Evolutionary conservation across 2,329 filamentous ascomycete genomes (phyloP).

Genomic region (Ceratocystis variospora): DNA sequence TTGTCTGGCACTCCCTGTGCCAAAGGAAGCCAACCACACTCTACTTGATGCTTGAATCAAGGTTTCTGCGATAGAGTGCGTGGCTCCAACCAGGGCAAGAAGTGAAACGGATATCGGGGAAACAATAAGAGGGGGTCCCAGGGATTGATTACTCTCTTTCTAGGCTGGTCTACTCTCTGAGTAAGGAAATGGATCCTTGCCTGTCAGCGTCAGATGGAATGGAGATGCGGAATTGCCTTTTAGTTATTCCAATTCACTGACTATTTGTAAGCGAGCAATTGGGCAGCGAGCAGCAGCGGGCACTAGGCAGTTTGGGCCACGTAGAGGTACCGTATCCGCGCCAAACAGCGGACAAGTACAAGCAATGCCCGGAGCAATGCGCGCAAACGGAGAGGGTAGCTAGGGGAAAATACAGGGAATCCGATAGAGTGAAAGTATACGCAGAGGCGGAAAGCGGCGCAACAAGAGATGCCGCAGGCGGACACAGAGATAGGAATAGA

Average conservation of each 20-base stretch:
- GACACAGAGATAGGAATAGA: not conserved
- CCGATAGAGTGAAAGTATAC: not conserved
- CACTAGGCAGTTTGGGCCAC: not conserved
- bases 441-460: not conserved
- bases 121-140: not conserved
- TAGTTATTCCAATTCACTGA: not conserved
- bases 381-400: not conserved
- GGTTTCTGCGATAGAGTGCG: not conserved
- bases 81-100: not conserved
- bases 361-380: not conserved
- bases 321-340: not conserved
- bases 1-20: not conserved
- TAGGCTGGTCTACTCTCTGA: not conserved
- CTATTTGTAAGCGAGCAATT: not conserved
- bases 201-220: not conserved
- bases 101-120: not conserved
- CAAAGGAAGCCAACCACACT: not conserved
- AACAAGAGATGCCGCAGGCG: too few species aligned
- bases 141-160: not conserved
- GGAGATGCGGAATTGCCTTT: not conserved
- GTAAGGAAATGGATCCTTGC: not conserved
- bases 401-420: not conserved
- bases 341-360: not conserved
- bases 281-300: not conserved
- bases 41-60: not conserved